Evolutionary conservation across 148 eudicot genomes (phyloP), one percentile per base, ranked within the genome.

Genomic region (Cornus kousa): DNA sequence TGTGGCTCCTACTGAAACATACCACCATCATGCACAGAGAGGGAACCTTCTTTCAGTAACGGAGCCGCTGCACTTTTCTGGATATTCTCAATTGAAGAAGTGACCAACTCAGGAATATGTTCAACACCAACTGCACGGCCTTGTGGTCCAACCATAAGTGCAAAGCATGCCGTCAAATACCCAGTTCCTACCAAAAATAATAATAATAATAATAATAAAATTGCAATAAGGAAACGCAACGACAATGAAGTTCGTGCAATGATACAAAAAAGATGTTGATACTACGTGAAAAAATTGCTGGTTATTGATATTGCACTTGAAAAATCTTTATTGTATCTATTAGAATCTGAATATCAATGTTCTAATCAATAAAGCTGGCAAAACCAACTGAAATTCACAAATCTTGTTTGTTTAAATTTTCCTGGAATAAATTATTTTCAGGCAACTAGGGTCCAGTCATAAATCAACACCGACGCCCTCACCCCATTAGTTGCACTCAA

Each of bases 161-260:
- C 98, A 81, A 96, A 93, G 79, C 99, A 96, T 70, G 99, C 99
- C 11, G 99, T 93, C 91, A 96, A 82, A 81, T 96, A 96, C 65
- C 66, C 66, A 0, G 66, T 62, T 7, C 66, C 66, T 62, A n/a
- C 24, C 64, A 14, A n/a, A 62, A 62, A 19, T 0, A 57, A 57
- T 28, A n/a, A n/a, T n/a, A n/a, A 28, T 28, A 28, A 28, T 28
- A 28, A 28, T 28, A 28, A 62, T 20, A 1, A 62, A 62, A 62
- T 3, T 4, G 23, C 20, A 5, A 13, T 20, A 3, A 62, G 22
- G 1, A 19, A 43, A 43, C 5, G 48, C 48, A 4, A 43, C 5
- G 48, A 7, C 48, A 6, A 43, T 43, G 48, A 43, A 43, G 10
- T 43, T 19, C 19, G 24, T 19, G 7, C 23, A 20, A 62, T 62